Percentiles rank a stretch among this genome's conserved stretches.
These are phyloP conservation scores for Ophiostoma tasmaniense DNA, from an alignment of 2,329 filamentous ascomycete genomes.

Conservation along the genomic window DNA sequence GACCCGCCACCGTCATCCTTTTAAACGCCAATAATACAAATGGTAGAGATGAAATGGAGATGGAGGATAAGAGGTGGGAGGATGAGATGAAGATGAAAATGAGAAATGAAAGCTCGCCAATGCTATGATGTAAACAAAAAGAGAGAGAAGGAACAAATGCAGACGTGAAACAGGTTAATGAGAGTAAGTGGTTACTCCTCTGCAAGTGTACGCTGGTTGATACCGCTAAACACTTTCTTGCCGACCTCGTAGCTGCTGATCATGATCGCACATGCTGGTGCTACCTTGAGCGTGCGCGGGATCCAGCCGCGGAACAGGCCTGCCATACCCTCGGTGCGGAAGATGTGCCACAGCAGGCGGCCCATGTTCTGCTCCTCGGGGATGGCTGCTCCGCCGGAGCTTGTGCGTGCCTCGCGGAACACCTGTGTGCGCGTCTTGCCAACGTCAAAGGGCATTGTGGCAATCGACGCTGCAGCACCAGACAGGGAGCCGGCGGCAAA, in stretches of 20 bases:
- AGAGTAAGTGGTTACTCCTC: background rate
- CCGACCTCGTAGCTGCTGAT: conserved; percentile 96
- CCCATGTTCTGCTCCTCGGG: conserved; percentile 75
- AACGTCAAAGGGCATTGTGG: conserved; percentile 94
- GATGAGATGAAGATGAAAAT: background rate
- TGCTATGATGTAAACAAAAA: background rate
- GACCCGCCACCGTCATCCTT: background rate
- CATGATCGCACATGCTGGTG: conserved; percentile 97
- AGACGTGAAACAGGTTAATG: background rate
- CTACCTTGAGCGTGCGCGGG: conserved; percentile 85
- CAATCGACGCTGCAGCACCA: conserved; percentile 74
- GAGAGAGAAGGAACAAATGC: background rate
- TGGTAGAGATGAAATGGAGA: background rate
- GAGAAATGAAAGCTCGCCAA: background rate
- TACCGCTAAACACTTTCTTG: conserved; percentile 72
- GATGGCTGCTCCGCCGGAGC: conserved; percentile 31
- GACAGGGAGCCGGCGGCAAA: conserved; percentile 80
- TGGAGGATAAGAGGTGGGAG: background rate
- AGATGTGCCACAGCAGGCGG: conserved; percentile 83
- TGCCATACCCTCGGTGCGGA: conserved; percentile 67
- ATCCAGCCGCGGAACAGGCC: conserved; percentile 91
- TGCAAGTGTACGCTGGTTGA: conserved; percentile 47
- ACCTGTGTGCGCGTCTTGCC: conserved; percentile 94
- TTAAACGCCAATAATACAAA: background rate
- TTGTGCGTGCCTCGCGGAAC: conserved; percentile 46